These are phyloP conservation scores for Mycosarcoma mackinlayi DNA, from an alignment of 1,284 basidiomycete genomes.

Conservation along the genomic window DNA sequence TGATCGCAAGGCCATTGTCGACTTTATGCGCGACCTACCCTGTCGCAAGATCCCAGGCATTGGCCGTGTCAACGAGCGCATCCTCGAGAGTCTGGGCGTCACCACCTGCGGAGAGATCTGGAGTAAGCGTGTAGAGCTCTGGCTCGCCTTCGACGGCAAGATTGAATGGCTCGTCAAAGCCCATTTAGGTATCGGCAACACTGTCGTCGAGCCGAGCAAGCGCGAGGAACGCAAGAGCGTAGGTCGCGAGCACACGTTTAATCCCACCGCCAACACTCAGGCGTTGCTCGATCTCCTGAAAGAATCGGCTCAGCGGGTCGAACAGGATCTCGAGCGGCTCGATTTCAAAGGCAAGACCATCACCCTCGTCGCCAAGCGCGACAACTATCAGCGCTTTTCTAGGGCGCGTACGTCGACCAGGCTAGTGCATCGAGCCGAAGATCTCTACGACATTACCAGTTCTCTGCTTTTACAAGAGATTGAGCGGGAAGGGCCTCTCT, in stretches of 20 bases:
- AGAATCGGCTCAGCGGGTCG: conserved; percentile 54
- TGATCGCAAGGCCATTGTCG: conserved; percentile 50
- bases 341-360: conserved; percentile 60
- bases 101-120: conserved; percentile 64
- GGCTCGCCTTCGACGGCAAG: conserved; percentile 53
- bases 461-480: conserved; percentile 52
- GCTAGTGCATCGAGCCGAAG: conserved; percentile 46
- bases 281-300: conserved; percentile 49
- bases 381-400: conserved; percentile 62
- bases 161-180: conserved; percentile 60
- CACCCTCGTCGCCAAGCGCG: conserved; percentile 60
- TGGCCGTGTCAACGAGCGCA: conserved; percentile 64
- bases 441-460: conserved; percentile 52
- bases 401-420: conserved; percentile 42
- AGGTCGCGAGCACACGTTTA: conserved; percentile 66
- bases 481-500: conserved; percentile 33
- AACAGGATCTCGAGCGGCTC: conserved; percentile 54
- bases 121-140: conserved; percentile 58
- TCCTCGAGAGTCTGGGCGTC: conserved; percentile 59
- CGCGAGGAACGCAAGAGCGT: conserved; percentile 61
- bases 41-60: conserved; percentile 66
- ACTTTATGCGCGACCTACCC: conserved; percentile 59
- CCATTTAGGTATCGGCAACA: conserved; percentile 60
- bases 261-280: conserved; percentile 50
- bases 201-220: conserved; percentile 56